phyloP scores from a whole-genome alignment of 345 rosid species.

The Microcos paniculata region DNA sequence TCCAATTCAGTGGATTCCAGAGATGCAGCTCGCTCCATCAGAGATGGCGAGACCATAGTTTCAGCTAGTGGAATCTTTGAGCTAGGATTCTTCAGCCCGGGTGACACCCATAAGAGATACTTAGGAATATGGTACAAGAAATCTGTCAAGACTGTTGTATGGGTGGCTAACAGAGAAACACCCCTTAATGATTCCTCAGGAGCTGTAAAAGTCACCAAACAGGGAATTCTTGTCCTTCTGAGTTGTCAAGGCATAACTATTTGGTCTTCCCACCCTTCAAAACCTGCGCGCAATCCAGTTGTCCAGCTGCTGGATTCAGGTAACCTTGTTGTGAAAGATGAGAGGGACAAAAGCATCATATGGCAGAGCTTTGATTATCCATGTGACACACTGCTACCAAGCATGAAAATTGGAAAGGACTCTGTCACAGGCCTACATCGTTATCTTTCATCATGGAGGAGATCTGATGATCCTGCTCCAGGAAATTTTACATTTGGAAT shows the following conservation, averaged over 20 bases:
- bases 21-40: slow-evolving; percentile 13
- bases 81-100: slow-evolving; percentile 34
- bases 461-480: slow-evolving; percentile 31
- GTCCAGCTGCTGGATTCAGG: slow-evolving; percentile 49
- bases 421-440: neutral
- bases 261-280: slow-evolving; percentile 40
- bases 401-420: slow-evolving; percentile 25
- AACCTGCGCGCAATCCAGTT: slow-evolving; percentile 23
- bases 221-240: slow-evolving; percentile 27
- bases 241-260: slow-evolving; percentile 7
- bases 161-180: slow-evolving; percentile 48
- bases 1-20: slow-evolving; percentile 14
- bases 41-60: slow-evolving; percentile 27
- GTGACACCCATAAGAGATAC: slow-evolving; percentile 25
- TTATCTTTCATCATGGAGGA: slow-evolving; percentile 41
- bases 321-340: slow-evolving; percentile 45
- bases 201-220: slow-evolving; percentile 16
- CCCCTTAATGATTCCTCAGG: slow-evolving; percentile 37
- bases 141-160: slow-evolving; percentile 22
- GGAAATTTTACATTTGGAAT: slow-evolving; percentile 27
- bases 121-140: slow-evolving; percentile 47
- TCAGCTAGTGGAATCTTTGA: slow-evolving; percentile 22
- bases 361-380: slow-evolving; percentile 67
- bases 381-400: slow-evolving; percentile 40
- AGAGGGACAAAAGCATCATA: slow-evolving; percentile 1